Evolutionary conservation across 371 early-diverging fungal species (phyloP), one percentile per base, ranked within the genome.

Genomic region (Lichtheimia ramosa): DNA sequence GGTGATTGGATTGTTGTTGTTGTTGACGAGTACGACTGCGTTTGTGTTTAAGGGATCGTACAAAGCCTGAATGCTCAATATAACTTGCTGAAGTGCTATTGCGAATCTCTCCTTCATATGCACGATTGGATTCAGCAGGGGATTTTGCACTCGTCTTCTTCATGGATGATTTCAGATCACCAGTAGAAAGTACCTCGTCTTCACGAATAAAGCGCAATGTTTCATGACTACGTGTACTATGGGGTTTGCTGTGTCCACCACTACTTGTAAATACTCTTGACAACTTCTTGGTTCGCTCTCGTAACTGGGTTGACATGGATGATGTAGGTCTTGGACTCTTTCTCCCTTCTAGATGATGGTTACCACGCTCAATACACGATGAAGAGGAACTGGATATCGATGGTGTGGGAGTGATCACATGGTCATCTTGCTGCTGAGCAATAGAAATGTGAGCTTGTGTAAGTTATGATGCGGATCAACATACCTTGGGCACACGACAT

Each of bases 271-370:
- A 55, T 15, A 72, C 70, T 48, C 53, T 63, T 46, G 62, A 72
- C 13, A 63, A 50, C 61, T 70, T 70, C 43, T 52, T 69, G 24
- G 67, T 74, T 18, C 65, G 77, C 43, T 74, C 68, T 13, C 70
- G 68, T 34, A 77, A 46, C 42, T 77, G 74, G 5, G 70, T 34
- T 3, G 78, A 77, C 14, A 77, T 61, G 0, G 78, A 74, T 2
- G 59, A 42, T 2, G 54, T 64, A 2, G 78, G 78, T 28, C 59
- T 65, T 4, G 75, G 71, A 3, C 42, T 43, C 20, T 40, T 54
- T 27, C 54, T 21, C n/a, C 46, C 39, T 43, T 53, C 42, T 23
- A 43, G 12, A 21, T 7, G 5, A 8, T 12, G 15, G 20, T 21
- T 8, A 23, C 24, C 5, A 12, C 23, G 43, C 13, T 21, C 24